Evolutionary conservation across 345 rosid species (phyloP), one percentile per base, ranked within the genome.

Genomic region (Diplotaxis tenuifolia): DNA sequence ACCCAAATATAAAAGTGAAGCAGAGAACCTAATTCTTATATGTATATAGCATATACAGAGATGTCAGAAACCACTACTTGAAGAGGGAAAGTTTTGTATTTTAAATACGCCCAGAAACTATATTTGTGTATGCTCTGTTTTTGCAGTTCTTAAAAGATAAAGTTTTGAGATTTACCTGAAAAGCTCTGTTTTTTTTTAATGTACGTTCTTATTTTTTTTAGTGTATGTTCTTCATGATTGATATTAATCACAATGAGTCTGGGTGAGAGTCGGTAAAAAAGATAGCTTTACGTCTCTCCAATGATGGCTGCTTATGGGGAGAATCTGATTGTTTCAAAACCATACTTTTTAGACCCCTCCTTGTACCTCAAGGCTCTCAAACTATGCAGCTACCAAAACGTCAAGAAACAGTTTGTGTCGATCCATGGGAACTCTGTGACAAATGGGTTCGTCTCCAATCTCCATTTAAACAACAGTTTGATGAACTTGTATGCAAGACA

Each of bases 361-460:
- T 23, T 40, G n/a, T 81, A 78, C 68, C 67, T 78, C 82, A 62
- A 81, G 45, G 4, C 83, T 9, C 75, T 87, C 29, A 77, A 75
- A 36, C 64, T 80, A 54, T 86, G 86, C 78, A 72, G 77, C 29
- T 47, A 71, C 34, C 34, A 15, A 21, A 63, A 58, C 62, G 66
- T 78, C 1, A 60, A 75, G 32, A 58, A 68, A 7, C 74, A 60
- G 6, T 81, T 81, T 67, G 62, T 62, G 20, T 23, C 59, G 75
- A 70, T 85, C 58, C 96, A 87, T 31, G 74, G 82, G 65, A 82
- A 79, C 32, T 52, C 83, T 14, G 65, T 83, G 57, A 81, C 83
- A 28, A 83, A 78, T 55, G 89, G 90, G 75, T 76, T 76, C 7
- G 47, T 52, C 22, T 74, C 66, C 0, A 77, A 80, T 81, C 52